Evolutionary conservation across 2,329 filamentous ascomycete species (phyloP), one percentile per base, ranked within the genome.

Genomic region (Pseudogymnoascus sp.): DNA sequence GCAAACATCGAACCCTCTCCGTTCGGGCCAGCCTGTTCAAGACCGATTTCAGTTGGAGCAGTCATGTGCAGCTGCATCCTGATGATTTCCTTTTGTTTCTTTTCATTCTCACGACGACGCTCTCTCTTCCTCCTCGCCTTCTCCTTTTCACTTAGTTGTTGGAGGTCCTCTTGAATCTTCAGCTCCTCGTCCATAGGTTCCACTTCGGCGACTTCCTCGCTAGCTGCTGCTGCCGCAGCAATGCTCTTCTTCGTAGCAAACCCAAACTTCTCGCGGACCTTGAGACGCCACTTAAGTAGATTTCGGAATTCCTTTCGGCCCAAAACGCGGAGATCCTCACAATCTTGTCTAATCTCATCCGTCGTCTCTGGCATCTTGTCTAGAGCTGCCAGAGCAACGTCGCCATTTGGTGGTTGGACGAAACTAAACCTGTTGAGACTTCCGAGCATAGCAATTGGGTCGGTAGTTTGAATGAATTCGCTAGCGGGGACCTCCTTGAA

Each of bases 61-160:
- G 88, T 88, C 94, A 99, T 99, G 77, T 97, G 88, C 79, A 99
- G 86, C 75, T 99, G 94, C 88, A 99, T 89, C 35, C 94, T 87
- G n/a, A 96, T 82, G 64, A 97, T 91, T 67, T 97, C 94, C 68
- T 90, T 94, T 68, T 94, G 90, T 76, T 96, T 97, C 74, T 86
- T 86, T 75, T 99, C 94, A 67, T 99, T 99, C 64, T 96, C 92
- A 69, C 83, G 90, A 66, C 92, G 84, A 68, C 88, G 85, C 70
- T 96, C 90, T 69, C 91, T 88, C 77, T 92, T 95, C 75, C 87
- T 93, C 68, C 87, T 86, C 21, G 87, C 75, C 44, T 77, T 84
- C 66, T 94, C 90, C 70, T 87, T 88, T 27, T 97, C 92, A 67
- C 89, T 90, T 70, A 97, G 80, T 3, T 82, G 82, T 69, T 95